phyloP scores from a whole-genome alignment of 164 flowering plant species.

The Annona cherimola region DNA sequence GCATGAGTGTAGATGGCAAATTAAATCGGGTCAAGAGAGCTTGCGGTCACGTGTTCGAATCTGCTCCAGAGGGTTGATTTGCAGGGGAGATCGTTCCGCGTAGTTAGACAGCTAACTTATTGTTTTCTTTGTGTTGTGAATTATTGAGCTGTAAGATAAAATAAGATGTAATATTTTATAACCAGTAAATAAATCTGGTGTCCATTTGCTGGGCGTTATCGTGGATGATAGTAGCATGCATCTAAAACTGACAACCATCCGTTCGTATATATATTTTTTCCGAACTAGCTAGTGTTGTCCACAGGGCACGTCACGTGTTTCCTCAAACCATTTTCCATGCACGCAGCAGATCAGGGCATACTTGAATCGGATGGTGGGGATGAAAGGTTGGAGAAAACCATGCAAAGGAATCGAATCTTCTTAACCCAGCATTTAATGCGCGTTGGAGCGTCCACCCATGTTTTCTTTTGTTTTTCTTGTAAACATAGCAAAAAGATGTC shows the following conservation, averaged over 20 bases:
- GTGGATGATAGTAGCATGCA: neutral
- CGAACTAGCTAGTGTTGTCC: neutral
- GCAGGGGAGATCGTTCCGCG: too few species aligned
- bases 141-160: too few species aligned
- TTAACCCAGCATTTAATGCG: slow-evolving; percentile 7
- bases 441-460: slow-evolving; percentile 6
- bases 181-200: neutral
- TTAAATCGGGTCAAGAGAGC: too few species aligned
- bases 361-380: neutral
- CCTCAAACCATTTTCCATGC: neutral
- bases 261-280: neutral
- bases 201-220: neutral
- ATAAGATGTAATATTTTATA: neutral
- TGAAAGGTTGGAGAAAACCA: neutral
- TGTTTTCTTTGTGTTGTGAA: too few species aligned
- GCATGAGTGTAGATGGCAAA: too few species aligned
- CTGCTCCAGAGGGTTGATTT: too few species aligned
- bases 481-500: slow-evolving; percentile 12
- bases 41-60: too few species aligned
- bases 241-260: neutral
- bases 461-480: slow-evolving; percentile 1
- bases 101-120: too few species aligned
- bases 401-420: slow-evolving; percentile 12
- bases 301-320: neutral
- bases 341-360: neutral